Percentiles rank a stretch among this genome's conserved stretches.
Conservation (phyloP, 345 rosid genomes). For the Clausena lansium region DNA sequence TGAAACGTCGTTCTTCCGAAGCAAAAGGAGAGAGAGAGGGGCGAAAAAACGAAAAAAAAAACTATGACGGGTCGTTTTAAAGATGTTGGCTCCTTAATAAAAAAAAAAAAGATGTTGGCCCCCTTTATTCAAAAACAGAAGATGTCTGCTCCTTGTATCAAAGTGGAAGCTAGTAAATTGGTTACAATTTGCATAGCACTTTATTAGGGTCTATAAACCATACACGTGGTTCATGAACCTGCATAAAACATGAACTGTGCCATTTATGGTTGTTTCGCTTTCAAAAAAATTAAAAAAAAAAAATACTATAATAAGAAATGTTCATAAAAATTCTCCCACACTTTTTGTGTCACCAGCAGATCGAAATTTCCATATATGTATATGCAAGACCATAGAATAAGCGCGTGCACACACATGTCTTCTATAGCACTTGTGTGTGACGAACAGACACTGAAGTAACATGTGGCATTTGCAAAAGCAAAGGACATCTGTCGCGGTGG, state of each 20-base stretch:
- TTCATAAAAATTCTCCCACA: neutral
- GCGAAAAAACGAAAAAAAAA: too few species aligned
- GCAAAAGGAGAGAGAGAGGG: too few species aligned
- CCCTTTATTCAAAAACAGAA: too few species aligned
- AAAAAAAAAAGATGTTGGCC: neutral
- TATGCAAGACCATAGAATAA: neutral
- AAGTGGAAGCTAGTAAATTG: neutral
- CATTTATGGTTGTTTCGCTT: neutral
- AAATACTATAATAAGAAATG: neutral
- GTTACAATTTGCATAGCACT: neutral
- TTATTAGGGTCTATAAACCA: neutral
- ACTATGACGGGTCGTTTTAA: constrained; percentile 25
- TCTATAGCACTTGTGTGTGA: neutral
- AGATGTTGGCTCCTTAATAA: neutral
- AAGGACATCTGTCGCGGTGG: neutral
- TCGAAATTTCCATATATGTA: neutral
- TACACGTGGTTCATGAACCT: constrained; percentile 34
- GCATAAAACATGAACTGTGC: neutral
- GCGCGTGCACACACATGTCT: neutral
- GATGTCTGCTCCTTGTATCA: too few species aligned
- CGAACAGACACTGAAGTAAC: neutral
- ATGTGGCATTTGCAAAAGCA: neutral
- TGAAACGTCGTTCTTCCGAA: too few species aligned
- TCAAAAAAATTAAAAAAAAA: too few species aligned
- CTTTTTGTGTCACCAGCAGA: neutral